A percentile compares a stretch with the other conserved stretches of the same genome.
phyloP scores from a whole-genome alignment of 1,284 basidiomycete genomes.

The Phaffia rhodozyma region DNA sequence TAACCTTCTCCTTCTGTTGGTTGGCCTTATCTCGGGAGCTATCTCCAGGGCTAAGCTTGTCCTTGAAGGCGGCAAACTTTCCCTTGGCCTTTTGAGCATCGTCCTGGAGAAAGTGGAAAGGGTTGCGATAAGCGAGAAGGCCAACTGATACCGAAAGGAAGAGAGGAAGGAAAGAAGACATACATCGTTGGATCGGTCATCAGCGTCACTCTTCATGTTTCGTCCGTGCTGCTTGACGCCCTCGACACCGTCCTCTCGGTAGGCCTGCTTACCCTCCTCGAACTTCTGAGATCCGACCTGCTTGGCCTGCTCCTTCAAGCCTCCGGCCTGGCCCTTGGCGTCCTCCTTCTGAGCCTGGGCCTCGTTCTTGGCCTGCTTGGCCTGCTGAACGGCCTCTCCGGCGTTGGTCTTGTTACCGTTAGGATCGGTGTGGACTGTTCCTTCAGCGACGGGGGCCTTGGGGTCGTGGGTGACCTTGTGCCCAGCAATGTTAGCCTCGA shows the following conservation, averaged over 20 bases:
- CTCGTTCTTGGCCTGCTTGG: slow-evolving; percentile 32
- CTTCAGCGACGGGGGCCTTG: slow-evolving; percentile 25
- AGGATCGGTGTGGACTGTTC: slow-evolving; percentile 30
- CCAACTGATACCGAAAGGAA: too few relatives aligned
- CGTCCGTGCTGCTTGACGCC: slow-evolving; percentile 28
- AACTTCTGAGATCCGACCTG: too few relatives aligned
- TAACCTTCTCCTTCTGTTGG: slow-evolving; percentile 43
- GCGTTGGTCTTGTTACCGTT: slow-evolving; percentile 33
- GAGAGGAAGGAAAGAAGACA: too few relatives aligned
- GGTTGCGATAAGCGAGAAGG: too few relatives aligned
- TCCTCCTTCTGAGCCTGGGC: slow-evolving; percentile 29
- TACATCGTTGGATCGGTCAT: slow-evolving; percentile 33
- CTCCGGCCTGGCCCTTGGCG: slow-evolving; percentile 25
- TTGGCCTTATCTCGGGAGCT: slow-evolving; percentile 32
- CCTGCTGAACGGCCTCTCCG: slow-evolving; percentile 30
- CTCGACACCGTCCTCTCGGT: slow-evolving; percentile 30
- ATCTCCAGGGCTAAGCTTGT: slow-evolving; percentile 43
- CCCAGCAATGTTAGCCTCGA: slow-evolving; percentile 32
- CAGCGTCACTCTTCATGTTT: slow-evolving; percentile 22
- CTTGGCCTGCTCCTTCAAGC: slow-evolving; percentile 26
- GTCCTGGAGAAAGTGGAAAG: slow-evolving; percentile 15
- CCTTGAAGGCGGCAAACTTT: slow-evolving; percentile 28
- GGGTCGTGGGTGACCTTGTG: slow-evolving; percentile 31
- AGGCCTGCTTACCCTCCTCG: slow-evolving; percentile 27
- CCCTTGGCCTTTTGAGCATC: slow-evolving; percentile 37